Conservation (phyloP, 2,329 filamentous ascomycete genomes). For the Talaromyces sp. region DNA sequence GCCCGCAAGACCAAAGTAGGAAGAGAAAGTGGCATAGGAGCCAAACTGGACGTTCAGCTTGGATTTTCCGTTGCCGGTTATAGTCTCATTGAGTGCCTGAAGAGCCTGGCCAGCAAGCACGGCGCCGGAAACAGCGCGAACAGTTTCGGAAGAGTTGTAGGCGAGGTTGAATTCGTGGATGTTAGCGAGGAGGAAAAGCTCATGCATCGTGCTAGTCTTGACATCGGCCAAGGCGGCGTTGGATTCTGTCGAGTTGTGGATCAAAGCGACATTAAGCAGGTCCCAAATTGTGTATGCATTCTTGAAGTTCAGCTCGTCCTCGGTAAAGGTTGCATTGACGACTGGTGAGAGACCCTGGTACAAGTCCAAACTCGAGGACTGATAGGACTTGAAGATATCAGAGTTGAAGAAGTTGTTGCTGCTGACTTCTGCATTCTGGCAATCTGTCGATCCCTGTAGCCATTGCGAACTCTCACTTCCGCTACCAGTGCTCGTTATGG, state of each 20-base stretch:
- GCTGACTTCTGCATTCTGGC: constrained; percentile 50
- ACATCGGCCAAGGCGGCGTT: constrained; percentile 58
- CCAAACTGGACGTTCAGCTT: constrained; percentile 53
- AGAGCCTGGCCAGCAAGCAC: constrained; percentile 60
- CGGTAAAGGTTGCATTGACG: constrained; percentile 47
- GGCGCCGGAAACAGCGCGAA: constrained; percentile 50
- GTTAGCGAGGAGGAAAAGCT: constrained; percentile 69
- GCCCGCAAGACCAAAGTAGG: constrained; percentile 56
- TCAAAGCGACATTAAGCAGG: constrained; percentile 56
- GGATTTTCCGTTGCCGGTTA: constrained; percentile 27
- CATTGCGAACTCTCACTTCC: constrained; percentile 54
- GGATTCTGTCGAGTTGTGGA: constrained; percentile 53
- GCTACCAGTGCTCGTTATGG: constrained; percentile 53
- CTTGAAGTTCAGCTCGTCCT: constrained; percentile 48
- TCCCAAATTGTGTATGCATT: constrained; percentile 64
- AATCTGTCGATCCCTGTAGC: constrained; percentile 54
- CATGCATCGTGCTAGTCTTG: constrained; percentile 51
- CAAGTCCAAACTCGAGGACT: constrained; percentile 47
- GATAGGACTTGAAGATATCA: constrained; percentile 42
- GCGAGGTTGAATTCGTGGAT: constrained; percentile 76
- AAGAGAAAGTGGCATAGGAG: constrained; percentile 55
- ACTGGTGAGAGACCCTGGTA: constrained; percentile 49
- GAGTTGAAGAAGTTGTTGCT: constrained; percentile 55
- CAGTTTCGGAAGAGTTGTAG: constrained; percentile 58
- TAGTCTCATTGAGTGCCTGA: constrained; percentile 38